Base-by-base conservation (phyloP, 768 basidiomycete genomes). In the Trametes cinnabarina region DNA sequence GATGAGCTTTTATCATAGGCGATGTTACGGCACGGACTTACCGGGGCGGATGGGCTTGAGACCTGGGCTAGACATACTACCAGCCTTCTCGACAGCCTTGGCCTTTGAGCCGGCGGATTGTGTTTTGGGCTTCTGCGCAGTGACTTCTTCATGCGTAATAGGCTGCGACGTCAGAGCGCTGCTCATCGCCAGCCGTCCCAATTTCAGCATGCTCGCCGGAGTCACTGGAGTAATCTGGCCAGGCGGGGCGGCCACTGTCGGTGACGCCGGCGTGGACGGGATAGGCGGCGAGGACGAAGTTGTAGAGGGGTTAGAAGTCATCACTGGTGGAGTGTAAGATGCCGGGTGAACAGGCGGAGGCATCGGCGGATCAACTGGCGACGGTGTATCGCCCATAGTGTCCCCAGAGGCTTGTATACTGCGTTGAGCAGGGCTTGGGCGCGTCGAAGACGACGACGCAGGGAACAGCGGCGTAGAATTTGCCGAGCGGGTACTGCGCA, bases 131-230 rank as follows among this genome's bases (percentile, higher is more conserved):
- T 64, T 70, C 32, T 47, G 19, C 0, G 47, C 55, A 0, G 52
- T 60, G 12, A 53, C 20, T 4, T 61, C 52, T 34, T 71, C 49
- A 66, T 56, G 65, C 23, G 28, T 55, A 51, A 3, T 70, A 63
- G 40, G 76, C 77, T 4, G 77, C 68, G 34, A 79, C 3, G 41
- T 23, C 12, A 47, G 69, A 26, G 76, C 70, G 46, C 73, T 82
- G 47, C 79, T 76, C 50, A 82, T 74, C 5, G 85, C 83, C 2
- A 88, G 70, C 35, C 81, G 74, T 3, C 87, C 86, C 7, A 98
- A 78, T 62, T 95, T 95, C 91, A 98, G 92, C 67, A 98, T 88
- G 57, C 85, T 90, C 0, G 92, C 89, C 0, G 95, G 95, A 0
- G 95, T 97, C 42, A 93, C 92, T 6, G 95, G 95, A 4, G 77